phyloP scores from a whole-genome alignment of 768 basidiomycete genomes.

The Suillus paluster region DNA sequence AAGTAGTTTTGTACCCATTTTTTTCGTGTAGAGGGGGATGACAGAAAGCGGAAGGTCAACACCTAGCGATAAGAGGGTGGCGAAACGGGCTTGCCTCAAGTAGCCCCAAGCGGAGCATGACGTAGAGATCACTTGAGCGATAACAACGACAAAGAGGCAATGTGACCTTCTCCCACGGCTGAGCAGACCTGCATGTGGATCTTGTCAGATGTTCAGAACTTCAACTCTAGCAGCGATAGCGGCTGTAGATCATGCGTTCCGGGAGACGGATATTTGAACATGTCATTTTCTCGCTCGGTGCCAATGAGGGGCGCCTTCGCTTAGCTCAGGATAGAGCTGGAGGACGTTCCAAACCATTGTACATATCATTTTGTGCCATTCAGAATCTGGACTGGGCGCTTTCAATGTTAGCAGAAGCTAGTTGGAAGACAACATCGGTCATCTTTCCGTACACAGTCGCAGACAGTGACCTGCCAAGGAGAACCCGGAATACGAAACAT shows the following conservation, averaged over 20 bases:
- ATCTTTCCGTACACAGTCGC: too few relatives aligned
- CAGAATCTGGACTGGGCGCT: background rate
- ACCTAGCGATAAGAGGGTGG: background rate
- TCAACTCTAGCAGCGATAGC: conserved; percentile 4
- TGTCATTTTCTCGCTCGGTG: background rate
- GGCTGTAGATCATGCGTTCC: background rate
- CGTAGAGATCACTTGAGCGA: conserved; percentile 6
- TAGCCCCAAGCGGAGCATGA: background rate
- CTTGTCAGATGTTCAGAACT: background rate
- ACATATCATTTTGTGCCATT: background rate
- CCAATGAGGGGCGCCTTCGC: background rate
- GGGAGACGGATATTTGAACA: background rate
- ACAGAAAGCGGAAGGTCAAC: background rate
- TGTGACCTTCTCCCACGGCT: conserved; percentile 5
- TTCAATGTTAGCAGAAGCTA: background rate
- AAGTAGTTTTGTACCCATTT: conserved; percentile 8
- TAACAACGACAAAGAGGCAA: conserved; percentile 10
- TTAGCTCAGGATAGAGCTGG: background rate
- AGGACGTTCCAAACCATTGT: too few relatives aligned
- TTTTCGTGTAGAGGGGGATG: background rate
- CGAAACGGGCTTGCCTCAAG: background rate
- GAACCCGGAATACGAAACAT: background rate
- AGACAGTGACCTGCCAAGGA: background rate
- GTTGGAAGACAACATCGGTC: background rate
- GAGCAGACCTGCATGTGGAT: conserved; percentile 4